Percentiles rank a stretch among this genome's conserved stretches.
These are phyloP conservation scores for Oemleria cerasiformis DNA, from an alignment of 306 rosid species.

Conservation along the genomic window DNA sequence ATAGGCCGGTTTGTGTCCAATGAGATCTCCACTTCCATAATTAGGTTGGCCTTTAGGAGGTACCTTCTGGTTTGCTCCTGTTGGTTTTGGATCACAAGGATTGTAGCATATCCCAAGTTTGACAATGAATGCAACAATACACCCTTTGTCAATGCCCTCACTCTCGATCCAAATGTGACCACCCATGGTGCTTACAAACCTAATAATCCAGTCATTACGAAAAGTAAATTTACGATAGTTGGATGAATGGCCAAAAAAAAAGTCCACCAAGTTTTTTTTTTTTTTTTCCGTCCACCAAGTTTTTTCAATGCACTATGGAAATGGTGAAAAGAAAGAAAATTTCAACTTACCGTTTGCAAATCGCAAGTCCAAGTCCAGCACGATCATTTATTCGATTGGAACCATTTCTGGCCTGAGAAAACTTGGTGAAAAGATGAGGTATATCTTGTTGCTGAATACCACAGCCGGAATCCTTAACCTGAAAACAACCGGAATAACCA, in stretches of 20 bases:
- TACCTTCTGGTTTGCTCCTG: conserved; percentile 34
- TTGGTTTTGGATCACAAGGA: conserved; percentile 38
- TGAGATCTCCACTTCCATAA: conserved; percentile 66
- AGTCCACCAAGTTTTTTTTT: neutral
- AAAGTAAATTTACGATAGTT: conserved; percentile 11
- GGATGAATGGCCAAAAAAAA: neutral
- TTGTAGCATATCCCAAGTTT: conserved; percentile 65
- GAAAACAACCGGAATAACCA: conserved; percentile 25
- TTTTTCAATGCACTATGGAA: neutral
- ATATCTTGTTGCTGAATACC: conserved; percentile 76
- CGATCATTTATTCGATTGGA: conserved; percentile 49
- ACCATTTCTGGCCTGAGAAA: conserved; percentile 56
- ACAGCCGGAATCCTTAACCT: conserved; percentile 93
- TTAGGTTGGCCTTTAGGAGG: conserved; percentile 36
- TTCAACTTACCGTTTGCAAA: conserved; percentile 66
- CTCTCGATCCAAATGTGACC: conserved; percentile 94
- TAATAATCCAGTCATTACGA: conserved; percentile 31
- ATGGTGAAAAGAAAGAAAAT: neutral
- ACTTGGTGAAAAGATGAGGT: conserved; percentile 70
- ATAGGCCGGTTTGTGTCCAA: conserved; percentile 43
- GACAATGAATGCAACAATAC: conserved; percentile 56
- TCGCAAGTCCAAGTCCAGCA: conserved; percentile 88
- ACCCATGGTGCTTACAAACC: conserved; percentile 94
- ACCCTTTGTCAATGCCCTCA: conserved; percentile 76
- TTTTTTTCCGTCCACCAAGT: neutral